Evolutionary conservation across 2,329 filamentous ascomycete species (phyloP), one percentile per base, ranked within the genome.

Genomic region (Malbranchea zuffiana): DNA sequence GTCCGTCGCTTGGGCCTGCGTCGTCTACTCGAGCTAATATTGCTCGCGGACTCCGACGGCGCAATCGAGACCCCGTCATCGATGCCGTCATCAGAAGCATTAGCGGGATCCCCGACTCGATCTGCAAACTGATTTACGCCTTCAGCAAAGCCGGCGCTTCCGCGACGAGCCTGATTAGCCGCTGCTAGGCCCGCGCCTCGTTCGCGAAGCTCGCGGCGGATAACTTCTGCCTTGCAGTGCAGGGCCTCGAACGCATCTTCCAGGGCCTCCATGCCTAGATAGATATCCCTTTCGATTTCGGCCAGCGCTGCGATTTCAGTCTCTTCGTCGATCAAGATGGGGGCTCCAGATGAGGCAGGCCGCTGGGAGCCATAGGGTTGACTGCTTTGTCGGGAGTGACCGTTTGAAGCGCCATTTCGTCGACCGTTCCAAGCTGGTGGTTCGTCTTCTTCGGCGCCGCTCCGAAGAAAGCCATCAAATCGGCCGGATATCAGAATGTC

Each of bases 391-490:
- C 62, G 52, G 51, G 50, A 36, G 61, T 68, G 35, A 57, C 53
- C 20, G 53, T 69, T 39, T n/a, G n/a, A n/a, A 57, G 58, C n/a
- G 19, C 24, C 25, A 38, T 39, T 34, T 12, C 30, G 31, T 23
- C 32, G 32, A 19, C 56, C 54, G 35, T 52, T 56, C 10, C 30
- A 19, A 5, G 48, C 41, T 27, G 47, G 40, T 5, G 49, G 44
- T 4, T 61, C 50, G 6, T 52, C 31, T 31, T 72, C 67, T 46
- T 95, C 87, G 5, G 84, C 85, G 15, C 88, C 88, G 29, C 85
- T 93, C 76, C 88, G 93, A 13, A 95, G 69, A 61, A 96, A 96
- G 3, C 88, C 88, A 53, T 95, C 87, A 50, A 96, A 96, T 18
- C 88, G 81, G 18, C 88, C 88, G 0, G 88, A 95, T 3, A 81